Conservation (phyloP, 352 stramenopile species). For the Globisporangium perplexum region DNA sequence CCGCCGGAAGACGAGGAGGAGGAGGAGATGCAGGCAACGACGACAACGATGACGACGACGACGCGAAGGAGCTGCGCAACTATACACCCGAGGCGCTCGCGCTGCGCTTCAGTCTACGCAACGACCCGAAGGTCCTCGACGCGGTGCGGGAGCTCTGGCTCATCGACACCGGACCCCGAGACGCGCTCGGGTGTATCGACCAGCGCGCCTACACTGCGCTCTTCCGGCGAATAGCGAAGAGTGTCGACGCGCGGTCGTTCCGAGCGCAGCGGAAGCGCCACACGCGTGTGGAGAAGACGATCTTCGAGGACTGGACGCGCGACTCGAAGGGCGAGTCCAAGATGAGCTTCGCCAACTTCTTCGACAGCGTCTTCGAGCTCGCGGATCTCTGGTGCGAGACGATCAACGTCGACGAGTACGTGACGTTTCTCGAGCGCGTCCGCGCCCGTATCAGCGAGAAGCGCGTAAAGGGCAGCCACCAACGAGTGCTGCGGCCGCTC, state of each 20-base stretch:
- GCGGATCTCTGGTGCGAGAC: conserved; percentile 71
- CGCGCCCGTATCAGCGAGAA: conserved; percentile 30
- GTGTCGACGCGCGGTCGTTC: conserved; percentile 36
- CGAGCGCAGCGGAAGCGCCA: conserved; percentile 2
- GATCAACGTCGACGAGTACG: conserved; percentile 61
- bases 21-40: conserved; percentile 32
- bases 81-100: conserved; percentile 64
- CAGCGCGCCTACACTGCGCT: conserved; percentile 40
- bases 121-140: conserved; percentile 35
- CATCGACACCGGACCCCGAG: conserved; percentile 42
- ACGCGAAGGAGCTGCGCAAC: conserved; percentile 55
- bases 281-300: conserved; percentile 34
- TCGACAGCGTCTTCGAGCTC: conserved; percentile 70
- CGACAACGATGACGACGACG: conserved; percentile 22
- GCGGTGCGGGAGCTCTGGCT: conserved; percentile 51
- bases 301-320: conserved; percentile 58
- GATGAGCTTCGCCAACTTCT: conserved; percentile 70
- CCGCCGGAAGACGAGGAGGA: conserved; percentile 26
- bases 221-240: conserved; percentile 54
- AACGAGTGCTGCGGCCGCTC: conserved; percentile 36
- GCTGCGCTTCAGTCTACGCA: conserved; percentile 61
- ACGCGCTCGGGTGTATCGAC: conserved; percentile 57
- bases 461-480: background rate
- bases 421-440: conserved; percentile 42
- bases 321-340: conserved; percentile 44